A percentile compares a stretch with the other conserved stretches of the same genome.
These are phyloP conservation scores for Aureobasidium sp. DNA, from an alignment of 2,329 filamentous ascomycete species.

Conservation along the genomic window DNA sequence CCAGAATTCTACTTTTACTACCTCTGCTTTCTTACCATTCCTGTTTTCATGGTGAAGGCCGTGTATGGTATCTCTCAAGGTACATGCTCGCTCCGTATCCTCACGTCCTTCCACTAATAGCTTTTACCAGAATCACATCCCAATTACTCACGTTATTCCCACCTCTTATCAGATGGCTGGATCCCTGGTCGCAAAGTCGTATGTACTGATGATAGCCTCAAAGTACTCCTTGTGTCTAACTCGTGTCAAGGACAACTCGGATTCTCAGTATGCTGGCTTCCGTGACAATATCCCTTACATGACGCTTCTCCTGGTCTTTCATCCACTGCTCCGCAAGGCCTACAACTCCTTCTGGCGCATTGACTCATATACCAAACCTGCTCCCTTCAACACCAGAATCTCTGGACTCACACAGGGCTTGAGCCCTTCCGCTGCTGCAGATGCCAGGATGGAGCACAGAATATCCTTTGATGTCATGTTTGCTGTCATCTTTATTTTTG, in stretches of 20 bases:
- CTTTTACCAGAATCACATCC: constrained; percentile 61
- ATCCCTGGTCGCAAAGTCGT: constrained; percentile 85
- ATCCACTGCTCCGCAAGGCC: constrained; percentile 65
- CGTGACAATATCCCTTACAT: constrained; percentile 80
- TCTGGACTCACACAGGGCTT: constrained; percentile 32
- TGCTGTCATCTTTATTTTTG: constrained; percentile 66
- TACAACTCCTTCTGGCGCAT: constrained; percentile 52
- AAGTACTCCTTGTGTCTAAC: not conserved
- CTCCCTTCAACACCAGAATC: constrained; percentile 25
- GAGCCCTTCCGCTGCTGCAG: constrained; percentile 41
- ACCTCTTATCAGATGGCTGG: constrained; percentile 72
- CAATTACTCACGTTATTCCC: constrained; percentile 65
- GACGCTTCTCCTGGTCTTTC: constrained; percentile 60
- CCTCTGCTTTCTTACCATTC: constrained; percentile 64
- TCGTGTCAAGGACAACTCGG: constrained; percentile 64
- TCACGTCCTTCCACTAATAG: not conserved
- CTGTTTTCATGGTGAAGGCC: constrained; percentile 78
- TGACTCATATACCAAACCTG: constrained; percentile 36
- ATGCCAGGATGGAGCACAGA: constrained; percentile 52
- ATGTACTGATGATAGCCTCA: constrained; percentile 20
- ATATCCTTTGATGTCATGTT: constrained; percentile 77
- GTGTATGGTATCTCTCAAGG: constrained; percentile 77
- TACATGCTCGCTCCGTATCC: constrained; percentile 33
- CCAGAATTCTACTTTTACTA: constrained; percentile 80
- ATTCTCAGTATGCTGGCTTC: constrained; percentile 79